Evolutionary conservation across 2,329 filamentous ascomycete genomes (phyloP), one percentile per base, ranked within the genome.

Genomic region (Periconia sp.): DNA sequence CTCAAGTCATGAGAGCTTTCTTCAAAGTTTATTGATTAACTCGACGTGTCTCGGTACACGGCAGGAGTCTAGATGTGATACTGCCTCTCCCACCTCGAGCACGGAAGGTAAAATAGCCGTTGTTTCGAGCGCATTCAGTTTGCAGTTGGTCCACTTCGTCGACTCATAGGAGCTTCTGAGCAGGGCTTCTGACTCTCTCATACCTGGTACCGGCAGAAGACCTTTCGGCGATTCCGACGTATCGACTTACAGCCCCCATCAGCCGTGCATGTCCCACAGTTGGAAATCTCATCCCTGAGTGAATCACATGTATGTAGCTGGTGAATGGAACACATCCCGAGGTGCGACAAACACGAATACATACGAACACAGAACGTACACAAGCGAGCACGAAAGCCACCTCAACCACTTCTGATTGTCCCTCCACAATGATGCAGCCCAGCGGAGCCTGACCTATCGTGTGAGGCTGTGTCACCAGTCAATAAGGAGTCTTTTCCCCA

Each of bases 221-320:
- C n/a, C 18, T 12, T 10, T 43, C 40, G 41, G 41, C 29, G 41
- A 39, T 39, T 23, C 40, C 40, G 40, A 22, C 6, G 12, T 12
- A 8, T 8, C 8, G 23, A 25, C 12, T n/a, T n/a, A n/a, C n/a
- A n/a, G n/a, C n/a, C n/a, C n/a, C n/a, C n/a, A n/a, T n/a, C n/a
- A n/a, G n/a, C n/a, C n/a, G n/a, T n/a, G n/a, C n/a, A n/a, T n/a
- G n/a, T n/a, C n/a, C n/a, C n/a, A n/a, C n/a, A n/a, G n/a, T n/a
- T n/a, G n/a, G n/a, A n/a, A n/a, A n/a, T n/a, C n/a, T n/a, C n/a
- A n/a, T n/a, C n/a, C n/a, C n/a, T n/a, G n/a, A n/a, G n/a, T n/a
- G n/a, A n/a, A n/a, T n/a, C n/a, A n/a, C n/a, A n/a, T n/a, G n/a
- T n/a, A n/a, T n/a, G n/a, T n/a, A n/a, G n/a, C n/a, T n/a, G n/a